These are phyloP conservation scores for Conringia planisiliqua DNA, from an alignment of 345 rosid species.

Conservation along the genomic window DNA sequence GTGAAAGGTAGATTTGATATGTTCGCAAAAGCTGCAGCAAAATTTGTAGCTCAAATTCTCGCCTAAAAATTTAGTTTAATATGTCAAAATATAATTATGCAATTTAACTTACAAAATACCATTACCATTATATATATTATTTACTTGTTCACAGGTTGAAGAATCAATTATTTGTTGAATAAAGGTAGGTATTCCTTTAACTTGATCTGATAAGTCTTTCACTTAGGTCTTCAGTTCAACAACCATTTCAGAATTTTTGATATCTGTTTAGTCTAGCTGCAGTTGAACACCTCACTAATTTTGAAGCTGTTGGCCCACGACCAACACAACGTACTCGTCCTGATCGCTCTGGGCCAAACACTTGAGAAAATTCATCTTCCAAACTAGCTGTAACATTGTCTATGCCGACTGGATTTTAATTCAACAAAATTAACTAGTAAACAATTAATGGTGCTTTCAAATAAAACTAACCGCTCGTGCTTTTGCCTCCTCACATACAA, in stretches of 20 bases:
- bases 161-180: background rate
- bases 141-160: background rate
- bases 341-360: background rate
- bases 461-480: too few species aligned
- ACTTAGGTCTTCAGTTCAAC: background rate
- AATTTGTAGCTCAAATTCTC: background rate
- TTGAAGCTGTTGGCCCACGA: background rate
- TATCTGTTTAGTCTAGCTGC: background rate
- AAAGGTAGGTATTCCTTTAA: background rate
- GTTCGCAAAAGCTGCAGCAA: too few species aligned
- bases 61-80: background rate
- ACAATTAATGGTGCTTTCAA: background rate
- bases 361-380: slow-evolving; percentile 10
- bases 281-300: background rate
- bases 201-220: background rate
- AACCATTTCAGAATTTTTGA: background rate
- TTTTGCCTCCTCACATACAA: too few species aligned
- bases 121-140: too few species aligned
- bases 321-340: background rate
- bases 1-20: too few species aligned
- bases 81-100: too few species aligned
- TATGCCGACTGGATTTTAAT: background rate
- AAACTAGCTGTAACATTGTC: background rate
- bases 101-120: too few species aligned
- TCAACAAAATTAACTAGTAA: background rate